Evolutionary conservation across 78 protist species (phyloP).

Genomic region (Dictyostelium citrinum): DNA sequence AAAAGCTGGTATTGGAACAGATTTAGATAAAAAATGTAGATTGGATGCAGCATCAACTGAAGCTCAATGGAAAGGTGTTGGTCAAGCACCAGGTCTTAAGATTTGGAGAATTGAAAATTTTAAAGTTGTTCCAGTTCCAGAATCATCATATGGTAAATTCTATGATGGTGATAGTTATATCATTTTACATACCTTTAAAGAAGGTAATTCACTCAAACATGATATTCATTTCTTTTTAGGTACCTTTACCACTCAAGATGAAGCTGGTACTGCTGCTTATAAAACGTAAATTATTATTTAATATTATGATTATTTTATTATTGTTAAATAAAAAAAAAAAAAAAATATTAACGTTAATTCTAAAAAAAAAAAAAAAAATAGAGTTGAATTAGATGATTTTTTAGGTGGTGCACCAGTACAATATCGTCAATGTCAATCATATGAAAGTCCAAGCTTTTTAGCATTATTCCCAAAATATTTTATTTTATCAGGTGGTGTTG

Average conservation of each 20-base stretch:
- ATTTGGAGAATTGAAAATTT: slow-evolving; percentile 78
- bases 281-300: slow-evolving; percentile 44
- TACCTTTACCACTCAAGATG: slow-evolving; percentile 80
- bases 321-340: no score
- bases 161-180: slow-evolving; percentile 20
- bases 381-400: slow-evolving; percentile 89
- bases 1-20: slow-evolving; percentile 30
- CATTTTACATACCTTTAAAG: slow-evolving; percentile 61
- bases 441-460: slow-evolving; percentile 45
- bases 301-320: no score
- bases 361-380: not conserved
- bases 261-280: slow-evolving; percentile 89
- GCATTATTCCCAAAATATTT: slow-evolving; percentile 42
- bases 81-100: slow-evolving; percentile 7
- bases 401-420: slow-evolving; percentile 75
- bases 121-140: slow-evolving; percentile 25
- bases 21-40: slow-evolving; percentile 40
- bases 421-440: slow-evolving; percentile 42
- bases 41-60: slow-evolving; percentile 21
- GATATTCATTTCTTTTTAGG: slow-evolving; percentile 89
- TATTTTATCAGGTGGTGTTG: slow-evolving; percentile 69
- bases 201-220: slow-evolving; percentile 72
- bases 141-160: slow-evolving; percentile 24
- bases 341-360: no score
- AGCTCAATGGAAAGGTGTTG: slow-evolving; percentile 40